These are phyloP conservation scores for Scutellaria barbata DNA, from an alignment of 257 asterid genomes.

Conservation along the genomic window DNA sequence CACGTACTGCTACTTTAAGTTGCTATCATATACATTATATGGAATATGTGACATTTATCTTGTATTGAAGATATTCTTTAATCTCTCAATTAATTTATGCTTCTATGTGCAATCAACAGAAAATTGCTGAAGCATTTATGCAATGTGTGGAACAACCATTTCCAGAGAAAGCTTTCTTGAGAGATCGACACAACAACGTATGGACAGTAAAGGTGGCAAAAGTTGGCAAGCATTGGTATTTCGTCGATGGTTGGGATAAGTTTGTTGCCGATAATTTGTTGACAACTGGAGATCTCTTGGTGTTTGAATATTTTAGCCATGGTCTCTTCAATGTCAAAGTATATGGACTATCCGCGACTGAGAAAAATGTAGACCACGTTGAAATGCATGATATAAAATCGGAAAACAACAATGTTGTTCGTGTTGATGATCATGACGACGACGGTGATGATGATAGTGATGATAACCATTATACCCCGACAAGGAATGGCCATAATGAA, in stretches of 20 bases:
- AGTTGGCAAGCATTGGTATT: conserved; percentile 2
- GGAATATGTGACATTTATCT: too few relatives aligned
- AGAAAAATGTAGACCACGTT: neutral
- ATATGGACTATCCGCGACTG: neutral
- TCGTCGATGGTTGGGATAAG: conserved; percentile 17
- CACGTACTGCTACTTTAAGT: too few relatives aligned
- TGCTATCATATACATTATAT: too few relatives aligned
- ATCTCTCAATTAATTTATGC: neutral
- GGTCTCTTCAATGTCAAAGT: neutral
- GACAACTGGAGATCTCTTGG: conserved; percentile 4
- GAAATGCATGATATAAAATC: neutral
- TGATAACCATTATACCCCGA: too few relatives aligned
- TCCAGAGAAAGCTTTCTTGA: neutral
- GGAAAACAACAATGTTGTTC: neutral
- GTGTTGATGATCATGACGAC: too few relatives aligned
- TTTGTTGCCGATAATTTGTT: neutral
- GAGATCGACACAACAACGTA: neutral
- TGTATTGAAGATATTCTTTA: too few relatives aligned
- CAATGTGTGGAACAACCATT: neutral
- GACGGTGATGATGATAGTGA: too few relatives aligned
- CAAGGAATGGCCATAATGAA: neutral
- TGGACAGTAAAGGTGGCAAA: neutral
- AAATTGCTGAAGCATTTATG: conserved; percentile 11
- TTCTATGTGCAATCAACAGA: neutral
- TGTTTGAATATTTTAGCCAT: neutral